Evolutionary conservation across 225 moss, liverwort and hornwort species (phyloP).

Genomic region (Physcomitrium patens): DNA sequence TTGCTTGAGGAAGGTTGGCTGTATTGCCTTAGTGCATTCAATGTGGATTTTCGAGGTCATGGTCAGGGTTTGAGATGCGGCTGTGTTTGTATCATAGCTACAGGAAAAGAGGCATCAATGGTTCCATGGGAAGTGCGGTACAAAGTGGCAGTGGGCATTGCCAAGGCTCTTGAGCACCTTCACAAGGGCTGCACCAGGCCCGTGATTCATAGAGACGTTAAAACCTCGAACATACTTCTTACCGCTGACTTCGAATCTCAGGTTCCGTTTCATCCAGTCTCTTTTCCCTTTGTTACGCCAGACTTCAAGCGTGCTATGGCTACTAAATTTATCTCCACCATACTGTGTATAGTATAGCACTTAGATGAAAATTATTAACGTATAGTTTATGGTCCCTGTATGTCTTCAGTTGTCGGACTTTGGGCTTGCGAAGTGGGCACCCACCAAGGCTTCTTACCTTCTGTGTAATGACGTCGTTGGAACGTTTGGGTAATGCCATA

Average conservation of each 20-base stretch:
- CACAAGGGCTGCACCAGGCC: constrained; percentile 56
- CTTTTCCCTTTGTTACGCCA: background rate
- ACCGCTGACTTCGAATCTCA: constrained; percentile 57
- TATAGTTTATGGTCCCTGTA: background rate
- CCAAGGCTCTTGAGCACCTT: constrained; percentile 55
- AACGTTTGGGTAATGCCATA: constrained; percentile 58
- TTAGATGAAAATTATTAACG: constrained; percentile 3
- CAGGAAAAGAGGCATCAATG: constrained; percentile 35
- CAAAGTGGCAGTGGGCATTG: constrained; percentile 57
- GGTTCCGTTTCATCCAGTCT: constrained; percentile 25
- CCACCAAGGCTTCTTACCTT: constrained; percentile 45
- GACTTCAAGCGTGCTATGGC: too few species aligned
- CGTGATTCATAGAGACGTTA: constrained; percentile 64
- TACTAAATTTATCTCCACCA: too few species aligned
- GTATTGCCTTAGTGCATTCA: too few species aligned
- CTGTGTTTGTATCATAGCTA: constrained; percentile 30
- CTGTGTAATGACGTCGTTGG: constrained; percentile 67
- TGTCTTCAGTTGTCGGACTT: constrained; percentile 61
- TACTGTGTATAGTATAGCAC: background rate
- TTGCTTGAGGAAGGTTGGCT: too few species aligned
- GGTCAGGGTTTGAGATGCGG: background rate
- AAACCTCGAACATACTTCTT: constrained; percentile 66
- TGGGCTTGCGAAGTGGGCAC: constrained; percentile 74
- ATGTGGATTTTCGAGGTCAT: background rate
- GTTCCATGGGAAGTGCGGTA: constrained; percentile 60